A percentile compares a stretch with the other conserved stretches of the same genome.
Conservation (phyloP, 352 stramenopile species). For the Thraustochytrium striatum region DNA sequence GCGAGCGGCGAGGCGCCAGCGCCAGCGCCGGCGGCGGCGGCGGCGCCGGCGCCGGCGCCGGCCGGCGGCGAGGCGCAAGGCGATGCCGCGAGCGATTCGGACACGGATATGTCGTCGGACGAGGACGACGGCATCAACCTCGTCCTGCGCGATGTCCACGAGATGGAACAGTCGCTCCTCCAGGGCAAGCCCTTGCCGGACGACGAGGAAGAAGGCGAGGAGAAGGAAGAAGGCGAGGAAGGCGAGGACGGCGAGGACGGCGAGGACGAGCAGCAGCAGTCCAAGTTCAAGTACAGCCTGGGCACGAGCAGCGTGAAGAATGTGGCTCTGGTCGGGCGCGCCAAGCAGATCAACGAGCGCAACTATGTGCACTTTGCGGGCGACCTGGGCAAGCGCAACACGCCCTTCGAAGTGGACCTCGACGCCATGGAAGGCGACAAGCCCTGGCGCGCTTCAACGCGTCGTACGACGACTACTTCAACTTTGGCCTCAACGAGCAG, state of each 20-base stretch:
- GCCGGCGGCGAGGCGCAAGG: not conserved
- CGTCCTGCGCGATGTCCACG: constrained; percentile 3
- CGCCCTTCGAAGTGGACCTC: constrained; percentile 46
- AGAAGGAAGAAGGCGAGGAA: too few species aligned
- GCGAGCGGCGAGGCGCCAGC: not conserved
- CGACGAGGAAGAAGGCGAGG: not conserved
- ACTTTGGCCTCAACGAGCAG: constrained; percentile 50
- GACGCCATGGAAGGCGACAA: constrained; percentile 40
- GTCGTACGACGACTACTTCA: constrained; percentile 49
- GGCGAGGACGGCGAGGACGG: constrained; percentile 18
- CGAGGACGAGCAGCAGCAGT: constrained; percentile 16
- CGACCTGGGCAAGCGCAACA: constrained; percentile 44
- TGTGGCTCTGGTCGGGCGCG: not conserved
- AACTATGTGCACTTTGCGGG: constrained; percentile 30
- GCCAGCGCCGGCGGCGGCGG: not conserved
- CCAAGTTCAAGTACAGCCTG: constrained; percentile 46
- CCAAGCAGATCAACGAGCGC: constrained; percentile 16
- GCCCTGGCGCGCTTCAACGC: constrained; percentile 36
- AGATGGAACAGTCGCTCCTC: constrained; percentile 14
- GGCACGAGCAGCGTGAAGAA: not conserved
- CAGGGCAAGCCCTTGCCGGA: constrained; percentile 5
- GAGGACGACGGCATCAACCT: constrained; percentile 38
- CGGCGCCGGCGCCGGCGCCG: not conserved
- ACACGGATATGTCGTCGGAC: not conserved
- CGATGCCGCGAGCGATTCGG: not conserved